Base-by-base conservation (phyloP, 768 basidiomycete genomes). In the Pisolithus microcarpus region DNA sequence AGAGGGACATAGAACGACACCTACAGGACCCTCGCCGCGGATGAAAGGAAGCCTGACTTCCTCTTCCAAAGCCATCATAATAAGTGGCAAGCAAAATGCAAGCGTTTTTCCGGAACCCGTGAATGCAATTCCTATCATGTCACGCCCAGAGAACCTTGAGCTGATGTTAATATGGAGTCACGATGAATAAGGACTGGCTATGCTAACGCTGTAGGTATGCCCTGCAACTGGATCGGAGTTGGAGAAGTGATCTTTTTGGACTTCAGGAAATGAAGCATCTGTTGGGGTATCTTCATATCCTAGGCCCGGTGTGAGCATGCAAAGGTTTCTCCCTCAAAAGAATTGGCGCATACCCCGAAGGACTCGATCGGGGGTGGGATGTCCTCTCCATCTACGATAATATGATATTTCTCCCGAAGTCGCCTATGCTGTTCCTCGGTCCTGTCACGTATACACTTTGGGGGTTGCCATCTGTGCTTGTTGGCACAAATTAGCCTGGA, bases 91-190 rank as follows among this genome's bases (percentile, higher is more conserved):
- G 57, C 92, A 95, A 71, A 99, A 99, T 0, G 94, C 86, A n/a
- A 99, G 80, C 0, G 96, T 99, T 71, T 99, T 99, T 15, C 96
- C 96, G 0, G 95, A 98, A 37, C 96, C 96, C 23, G 96, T 99
- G 71, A 98, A 98, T 4, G 96, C 96, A 56, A 99, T 98, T 18
- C 96, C 96, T 56, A 98, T 99, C 72, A 98, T 87, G 66, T 99
- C 96, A 55, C 96, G 82, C 37, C 96, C 96, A 46, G 92, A 73
- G 66, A 98, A 97, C 31, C 92, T 93, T 62, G 26, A 37, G 31
- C 52, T 52, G 53, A 28, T 40, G 19, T 55, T 37, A 61, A 54
- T 53, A 38, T 43, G 47, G 30, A 30, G 11, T 31, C 21, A 37
- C 0, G 37, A 44, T 23, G 37, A 16, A 18, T 43, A 50, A 19